Base-by-base conservation (phyloP, 257 asterid genomes). In the Verbascum thapsus region DNA sequence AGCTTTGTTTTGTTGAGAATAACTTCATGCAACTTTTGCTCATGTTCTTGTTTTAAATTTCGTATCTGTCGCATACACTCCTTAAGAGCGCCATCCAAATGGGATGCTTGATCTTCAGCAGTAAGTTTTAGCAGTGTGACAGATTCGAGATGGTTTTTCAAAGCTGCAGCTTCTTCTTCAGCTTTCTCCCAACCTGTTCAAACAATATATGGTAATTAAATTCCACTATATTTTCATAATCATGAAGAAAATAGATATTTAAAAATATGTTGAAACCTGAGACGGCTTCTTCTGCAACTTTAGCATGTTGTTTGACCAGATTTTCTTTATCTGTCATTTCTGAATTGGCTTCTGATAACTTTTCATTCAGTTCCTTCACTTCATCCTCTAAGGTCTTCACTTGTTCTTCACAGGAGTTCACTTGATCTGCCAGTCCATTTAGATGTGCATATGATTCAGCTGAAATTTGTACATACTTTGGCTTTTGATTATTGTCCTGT, bases 161-260 rank as follows among this genome's bases (percentile, higher is more conserved):
- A 59, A 26, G 88, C 65, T 11, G 95, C 84, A 19, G 99, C 96
- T 81, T 94, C 99, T 5, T 95, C 81, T 66, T 94, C 97, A 1
- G 99, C 99, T 66, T 87, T 94, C 67, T 90, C 99, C 99, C 99
- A 94, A 63, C 99, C 99, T 94, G 89, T 41, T 30, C 79, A 82
- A 39, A 59, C 12, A 68, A n/a, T 55, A 35, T 58, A 44, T 10
- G 39, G 32, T 30, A 34, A 39, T 63, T 39, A 49, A 73, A 61
- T 41, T 39, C 44, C 52, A 45, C 17, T 16, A 44, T 58, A 3
- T 16, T 26, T 53, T 1, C 19, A 61, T 53, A 43, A 64, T 50
- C 63, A 61, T 15, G 54, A 57, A 63, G 34, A 49, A 67, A 62
- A 12, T 23, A 64, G 32, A 52, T 48, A 40, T 2, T 10, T 15